Conservation (phyloP, 352 stramenopile genomes). For the Aphanomyces stellatus region DNA sequence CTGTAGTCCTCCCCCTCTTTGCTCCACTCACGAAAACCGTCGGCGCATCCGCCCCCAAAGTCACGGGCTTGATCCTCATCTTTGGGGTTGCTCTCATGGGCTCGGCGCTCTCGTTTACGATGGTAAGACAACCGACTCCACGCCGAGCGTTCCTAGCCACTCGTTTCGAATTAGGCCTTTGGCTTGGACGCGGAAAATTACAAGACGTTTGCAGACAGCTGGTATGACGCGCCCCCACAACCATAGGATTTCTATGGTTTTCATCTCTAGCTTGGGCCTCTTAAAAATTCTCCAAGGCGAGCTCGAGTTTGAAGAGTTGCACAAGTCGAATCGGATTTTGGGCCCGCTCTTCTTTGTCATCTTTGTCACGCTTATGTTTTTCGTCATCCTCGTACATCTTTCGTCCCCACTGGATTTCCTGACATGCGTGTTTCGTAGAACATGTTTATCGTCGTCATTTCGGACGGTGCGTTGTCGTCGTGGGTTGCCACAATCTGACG, state of each 20-base stretch:
- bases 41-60: background rate
- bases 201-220: slow-evolving; percentile 9
- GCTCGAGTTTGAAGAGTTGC: slow-evolving; percentile 17
- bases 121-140: too few relatives aligned
- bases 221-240: background rate
- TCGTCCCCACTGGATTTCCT: background rate
- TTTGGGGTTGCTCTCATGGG: slow-evolving; percentile 13
- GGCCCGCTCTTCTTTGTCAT: slow-evolving; percentile 19
- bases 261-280: background rate
- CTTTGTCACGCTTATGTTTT: slow-evolving; percentile 20
- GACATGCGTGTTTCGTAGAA: slow-evolving; percentile 7
- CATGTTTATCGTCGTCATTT: slow-evolving; percentile 22
- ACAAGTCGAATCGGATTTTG: slow-evolving; percentile 12
- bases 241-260: background rate
- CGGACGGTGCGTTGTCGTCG: background rate
- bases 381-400: slow-evolving; percentile 11
- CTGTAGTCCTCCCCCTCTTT: slow-evolving; percentile 19
- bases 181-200: slow-evolving; percentile 6
- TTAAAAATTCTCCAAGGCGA: slow-evolving; percentile 19
- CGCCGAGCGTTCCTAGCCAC: too few relatives aligned
- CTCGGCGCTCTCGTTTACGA: slow-evolving; percentile 17
- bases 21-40: slow-evolving; percentile 15
- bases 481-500: background rate
- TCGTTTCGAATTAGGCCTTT: too few relatives aligned
- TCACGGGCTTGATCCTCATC: slow-evolving; percentile 10